Conservation (phyloP, 306 rosid genomes). For the Cyclanthera cordifolia region DNA sequence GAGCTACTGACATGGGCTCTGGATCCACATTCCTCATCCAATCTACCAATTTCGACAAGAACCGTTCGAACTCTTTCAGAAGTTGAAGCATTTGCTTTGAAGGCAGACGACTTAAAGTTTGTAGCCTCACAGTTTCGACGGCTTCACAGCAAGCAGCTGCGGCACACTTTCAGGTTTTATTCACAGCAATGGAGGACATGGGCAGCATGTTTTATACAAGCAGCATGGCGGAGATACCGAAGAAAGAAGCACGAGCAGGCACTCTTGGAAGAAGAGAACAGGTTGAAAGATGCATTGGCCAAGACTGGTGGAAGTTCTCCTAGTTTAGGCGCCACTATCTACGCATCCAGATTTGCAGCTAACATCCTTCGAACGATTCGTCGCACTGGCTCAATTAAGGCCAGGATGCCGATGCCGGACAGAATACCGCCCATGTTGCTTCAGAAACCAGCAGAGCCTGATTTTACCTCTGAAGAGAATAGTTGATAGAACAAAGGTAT, state of each 20-base stretch:
- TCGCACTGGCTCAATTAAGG: slow-evolving; percentile 7
- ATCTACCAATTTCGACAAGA: slow-evolving; percentile 12
- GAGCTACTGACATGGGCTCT: slow-evolving; percentile 13
- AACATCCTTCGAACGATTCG: slow-evolving; percentile 11
- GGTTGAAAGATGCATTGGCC: slow-evolving; percentile 15
- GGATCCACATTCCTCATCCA: slow-evolving; percentile 7
- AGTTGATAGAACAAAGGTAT: slow-evolving; percentile 6
- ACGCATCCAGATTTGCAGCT: slow-evolving; percentile 17
- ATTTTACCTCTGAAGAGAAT: slow-evolving; percentile 13
- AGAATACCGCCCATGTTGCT: slow-evolving; percentile 16
- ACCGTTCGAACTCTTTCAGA: slow-evolving; percentile 11
- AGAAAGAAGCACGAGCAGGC: slow-evolving; percentile 13
- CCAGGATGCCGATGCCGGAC: background rate
- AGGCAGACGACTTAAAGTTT: slow-evolving; percentile 10
- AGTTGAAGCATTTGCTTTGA: slow-evolving; percentile 16
- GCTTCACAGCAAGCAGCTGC: slow-evolving; percentile 13
- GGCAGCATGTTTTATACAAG: slow-evolving; percentile 17
- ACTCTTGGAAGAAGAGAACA: slow-evolving; percentile 15
- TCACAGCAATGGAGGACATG: slow-evolving; percentile 19
- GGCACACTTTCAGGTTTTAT: slow-evolving; percentile 14
- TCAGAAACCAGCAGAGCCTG: slow-evolving; percentile 17
- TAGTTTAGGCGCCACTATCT: slow-evolving; percentile 19
- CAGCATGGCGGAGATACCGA: slow-evolving; percentile 14
- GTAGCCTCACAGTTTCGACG: slow-evolving; percentile 14
- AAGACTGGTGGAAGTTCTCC: slow-evolving; percentile 16